Percentiles rank a stretch among this genome's conserved stretches.
Evolutionary conservation across 768 basidiomycete species (phyloP).

Genomic region (Epithele typhae): DNA sequence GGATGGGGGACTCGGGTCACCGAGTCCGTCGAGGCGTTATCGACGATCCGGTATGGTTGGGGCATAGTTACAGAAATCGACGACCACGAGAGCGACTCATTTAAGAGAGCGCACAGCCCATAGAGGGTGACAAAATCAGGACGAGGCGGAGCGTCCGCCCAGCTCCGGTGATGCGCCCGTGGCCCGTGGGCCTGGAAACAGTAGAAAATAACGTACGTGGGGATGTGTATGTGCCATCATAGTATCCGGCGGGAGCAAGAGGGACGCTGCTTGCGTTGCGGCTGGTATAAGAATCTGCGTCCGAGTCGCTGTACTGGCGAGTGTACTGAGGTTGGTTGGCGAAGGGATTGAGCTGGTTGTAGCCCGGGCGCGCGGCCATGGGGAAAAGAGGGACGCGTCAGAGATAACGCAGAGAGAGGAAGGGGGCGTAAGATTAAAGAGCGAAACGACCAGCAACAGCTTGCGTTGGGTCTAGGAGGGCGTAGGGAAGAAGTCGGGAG

Average conservation of each 20-base stretch:
- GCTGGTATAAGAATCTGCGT: constrained; percentile 22
- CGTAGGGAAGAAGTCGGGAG: too few species aligned
- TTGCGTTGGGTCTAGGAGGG: too few species aligned
- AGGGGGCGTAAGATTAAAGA: constrained; percentile 14
- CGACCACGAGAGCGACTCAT: too few species aligned
- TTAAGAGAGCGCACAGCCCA: too few species aligned
- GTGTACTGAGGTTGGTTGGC: constrained; percentile 23
- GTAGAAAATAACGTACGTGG: constrained; percentile 17
- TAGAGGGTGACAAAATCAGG: too few species aligned
- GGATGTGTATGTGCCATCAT: constrained; percentile 24
- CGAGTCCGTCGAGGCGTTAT: constrained; percentile 7
- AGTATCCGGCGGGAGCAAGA: constrained; percentile 22
- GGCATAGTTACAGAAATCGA: constrained; percentile 2
- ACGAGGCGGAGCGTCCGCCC: too few species aligned
- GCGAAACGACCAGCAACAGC: constrained; percentile 28
- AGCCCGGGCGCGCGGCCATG: constrained; percentile 33
- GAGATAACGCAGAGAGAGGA: constrained; percentile 6
- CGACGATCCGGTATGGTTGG: constrained; percentile 3
- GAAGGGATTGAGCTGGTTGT: constrained; percentile 31
- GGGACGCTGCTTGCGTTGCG: constrained; percentile 29
- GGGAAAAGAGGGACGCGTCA: constrained; percentile 11
- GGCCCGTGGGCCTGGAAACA: background rate
- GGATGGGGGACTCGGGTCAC: constrained; percentile 4
- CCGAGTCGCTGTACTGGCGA: constrained; percentile 28
- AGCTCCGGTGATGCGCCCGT: constrained; percentile 3